Evolutionary conservation across 805 yeast species (phyloP).

Genomic region (Blastobotrys muscicola): DNA sequence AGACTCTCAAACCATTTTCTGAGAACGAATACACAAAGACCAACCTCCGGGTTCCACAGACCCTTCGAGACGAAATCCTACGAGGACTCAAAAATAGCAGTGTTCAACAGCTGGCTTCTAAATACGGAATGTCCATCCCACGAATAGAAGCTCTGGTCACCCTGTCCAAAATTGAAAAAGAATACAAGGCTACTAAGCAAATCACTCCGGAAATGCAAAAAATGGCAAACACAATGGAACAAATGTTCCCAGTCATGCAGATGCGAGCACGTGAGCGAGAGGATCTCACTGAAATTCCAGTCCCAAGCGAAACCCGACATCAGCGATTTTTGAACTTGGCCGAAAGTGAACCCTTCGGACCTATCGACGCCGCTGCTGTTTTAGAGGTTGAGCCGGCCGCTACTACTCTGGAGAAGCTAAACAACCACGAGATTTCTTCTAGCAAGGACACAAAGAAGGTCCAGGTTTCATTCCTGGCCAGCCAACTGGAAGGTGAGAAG

Average conservation of each 20-base stretch:
- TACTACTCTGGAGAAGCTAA: conserved; percentile 59
- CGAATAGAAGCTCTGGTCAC: conserved; percentile 82
- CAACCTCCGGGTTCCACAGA: conserved; percentile 48
- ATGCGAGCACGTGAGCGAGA: conserved; percentile 32
- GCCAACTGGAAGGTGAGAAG: conserved; percentile 59
- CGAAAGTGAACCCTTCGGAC: conserved; percentile 92
- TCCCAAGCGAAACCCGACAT: conserved; percentile 70
- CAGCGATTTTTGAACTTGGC: conserved; percentile 84
- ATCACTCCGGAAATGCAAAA: conserved; percentile 47
- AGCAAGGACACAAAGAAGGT: conserved; percentile 17
- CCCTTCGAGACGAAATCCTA: conserved; percentile 47
- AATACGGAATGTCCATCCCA: conserved; percentile 70
- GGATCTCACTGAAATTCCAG: conserved; percentile 88
- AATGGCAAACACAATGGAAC: conserved; percentile 55
- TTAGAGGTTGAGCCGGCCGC: conserved; percentile 84
- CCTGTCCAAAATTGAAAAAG: conserved; percentile 54
- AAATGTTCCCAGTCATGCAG: conserved; percentile 56
- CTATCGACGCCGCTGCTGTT: conserved; percentile 84
- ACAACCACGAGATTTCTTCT: conserved; percentile 32
- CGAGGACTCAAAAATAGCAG: not conserved
- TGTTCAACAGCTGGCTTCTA: conserved; percentile 63
- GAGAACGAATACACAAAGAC: conserved; percentile 61
- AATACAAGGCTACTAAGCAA: conserved; percentile 17
- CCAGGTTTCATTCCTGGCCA: conserved; percentile 39
- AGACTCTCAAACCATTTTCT: conserved; percentile 63